Percentiles rank a stretch among this genome's conserved stretches.
Evolutionary conservation across 2,329 filamentous ascomycete species (phyloP).

Genomic region (Monosporascus cannonballus): DNA sequence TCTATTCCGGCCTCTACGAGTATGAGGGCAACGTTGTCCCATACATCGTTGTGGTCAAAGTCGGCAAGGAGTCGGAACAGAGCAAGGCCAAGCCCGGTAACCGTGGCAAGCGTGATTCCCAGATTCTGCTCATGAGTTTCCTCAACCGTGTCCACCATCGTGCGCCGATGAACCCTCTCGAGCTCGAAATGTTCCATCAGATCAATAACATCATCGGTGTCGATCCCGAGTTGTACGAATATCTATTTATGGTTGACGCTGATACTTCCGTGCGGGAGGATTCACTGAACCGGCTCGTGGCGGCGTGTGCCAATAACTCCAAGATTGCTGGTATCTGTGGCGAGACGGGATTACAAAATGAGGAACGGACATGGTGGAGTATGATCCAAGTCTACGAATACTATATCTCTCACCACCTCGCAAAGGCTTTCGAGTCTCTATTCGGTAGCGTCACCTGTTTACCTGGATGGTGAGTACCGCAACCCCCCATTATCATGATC

Average conservation of each 20-base stretch:
- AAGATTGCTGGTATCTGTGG: conserved; percentile 98
- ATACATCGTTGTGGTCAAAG: conserved; percentile 92
- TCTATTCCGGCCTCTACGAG: conserved; percentile 96
- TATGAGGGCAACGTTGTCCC: conserved; percentile 97
- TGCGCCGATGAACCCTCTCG: conserved; percentile 87
- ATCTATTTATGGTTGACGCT: conserved; percentile 94
- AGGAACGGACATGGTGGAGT: conserved; percentile 94
- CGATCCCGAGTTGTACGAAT: conserved; percentile 95
- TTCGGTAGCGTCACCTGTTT: conserved; percentile 98
- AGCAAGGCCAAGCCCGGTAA: conserved; percentile 89
- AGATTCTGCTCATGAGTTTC: conserved; percentile 94
- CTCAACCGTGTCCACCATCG: conserved; percentile 96
- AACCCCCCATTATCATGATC: background rate
- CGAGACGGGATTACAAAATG: conserved; percentile 93
- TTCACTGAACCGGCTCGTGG: conserved; percentile 84
- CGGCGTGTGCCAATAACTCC: conserved; percentile 85
- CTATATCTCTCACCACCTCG: conserved; percentile 94
- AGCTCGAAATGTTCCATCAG: conserved; percentile 97
- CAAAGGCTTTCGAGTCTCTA: conserved; percentile 95
- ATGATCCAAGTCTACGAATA: conserved; percentile 99
- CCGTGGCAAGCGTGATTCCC: conserved; percentile 96
- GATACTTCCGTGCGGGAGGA: conserved; percentile 93
- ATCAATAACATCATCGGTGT: conserved; percentile 99
- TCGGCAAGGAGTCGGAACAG: conserved; percentile 95
- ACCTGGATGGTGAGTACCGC: conserved; percentile 80